Evolutionary conservation across 148 eudicot genomes (phyloP), one percentile per base, ranked within the genome.

Genomic region (Dysphania ambrosioides): DNA sequence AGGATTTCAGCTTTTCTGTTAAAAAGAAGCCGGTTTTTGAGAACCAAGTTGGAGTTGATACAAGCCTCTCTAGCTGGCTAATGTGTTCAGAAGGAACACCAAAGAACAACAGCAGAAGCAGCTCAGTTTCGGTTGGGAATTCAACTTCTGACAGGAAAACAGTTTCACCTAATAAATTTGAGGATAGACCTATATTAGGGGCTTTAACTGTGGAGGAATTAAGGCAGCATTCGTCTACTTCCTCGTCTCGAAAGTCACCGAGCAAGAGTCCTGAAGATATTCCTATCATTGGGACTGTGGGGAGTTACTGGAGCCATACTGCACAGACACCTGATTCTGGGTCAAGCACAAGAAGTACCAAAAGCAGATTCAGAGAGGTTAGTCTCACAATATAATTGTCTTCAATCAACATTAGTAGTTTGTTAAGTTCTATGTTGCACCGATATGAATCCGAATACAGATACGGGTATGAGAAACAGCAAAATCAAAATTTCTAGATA

Each of bases 21-120:
- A 62, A 6, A 8, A 47, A 79, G 38, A 74, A 76, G 44, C 6
- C 18, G 26, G 31, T 42, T 12, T 5, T 36, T 5, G 72, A 68
- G 26, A 67, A 75, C 44, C 82, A 79, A 21, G 66, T 77, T 24
- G 85, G 83, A n/a, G 85, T 86, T 21, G 92, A 88, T 49, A 83
- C 89, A 13, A 91, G 96, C 35, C 89, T 91, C 30, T 88, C 96
- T 3, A 88, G 85, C 44, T 91, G 96, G 96, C 74, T 91, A 57
- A 82, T 66, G 51, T 80, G 83, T 8, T 79, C 85, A 21, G 87
- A 40, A 66, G 72, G 49, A 27, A 68, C 79, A 40, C 58, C 77
- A n/a, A 56, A 76, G 68, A 69, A 65, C 60, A n/a, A 63, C 69
- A 86, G 82, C 59, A 72, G 77, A 27, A 79, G 71, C 31, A 82